Evolutionary conservation across 176 grass and related monocot genomes (phyloP).

Genomic region (Saccharum spontaneum): DNA sequence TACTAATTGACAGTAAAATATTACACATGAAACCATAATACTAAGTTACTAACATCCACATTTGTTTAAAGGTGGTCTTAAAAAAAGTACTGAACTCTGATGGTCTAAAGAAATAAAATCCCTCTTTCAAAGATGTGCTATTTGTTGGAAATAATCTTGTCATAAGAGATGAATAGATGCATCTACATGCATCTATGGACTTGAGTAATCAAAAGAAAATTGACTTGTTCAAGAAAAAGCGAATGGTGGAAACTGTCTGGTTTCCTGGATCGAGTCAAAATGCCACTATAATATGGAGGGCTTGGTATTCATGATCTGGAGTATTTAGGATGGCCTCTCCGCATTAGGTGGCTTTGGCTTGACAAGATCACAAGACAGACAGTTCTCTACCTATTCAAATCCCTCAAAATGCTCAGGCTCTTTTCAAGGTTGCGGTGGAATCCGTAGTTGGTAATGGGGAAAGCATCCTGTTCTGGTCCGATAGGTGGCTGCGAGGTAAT

Average conservation of each 20-base stretch:
- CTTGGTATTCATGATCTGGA: no score
- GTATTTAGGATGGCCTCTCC: no score
- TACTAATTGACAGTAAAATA: neutral
- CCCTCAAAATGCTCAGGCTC: no score
- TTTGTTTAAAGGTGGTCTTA: neutral
- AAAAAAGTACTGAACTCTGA: neutral
- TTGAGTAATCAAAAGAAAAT: neutral
- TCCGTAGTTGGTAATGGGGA: no score
- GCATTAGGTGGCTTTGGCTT: neutral
- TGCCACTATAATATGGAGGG: neutral
- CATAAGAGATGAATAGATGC: neutral
- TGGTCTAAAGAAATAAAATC: constrained; percentile 1
- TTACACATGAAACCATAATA: neutral
- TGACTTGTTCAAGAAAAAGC: neutral
- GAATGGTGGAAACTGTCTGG: neutral
- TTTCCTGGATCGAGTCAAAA: neutral
- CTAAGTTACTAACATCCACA: neutral
- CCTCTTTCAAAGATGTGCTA: neutral
- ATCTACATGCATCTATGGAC: neutral
- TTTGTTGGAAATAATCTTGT: neutral
- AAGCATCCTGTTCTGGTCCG: no score
- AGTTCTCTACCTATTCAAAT: neutral
- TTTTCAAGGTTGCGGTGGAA: no score
- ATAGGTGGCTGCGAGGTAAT: no score
- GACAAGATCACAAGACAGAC: neutral